phyloP scores from a whole-genome alignment of 2,329 filamentous ascomycete genomes.

The Lachnellula subtilissima region DNA sequence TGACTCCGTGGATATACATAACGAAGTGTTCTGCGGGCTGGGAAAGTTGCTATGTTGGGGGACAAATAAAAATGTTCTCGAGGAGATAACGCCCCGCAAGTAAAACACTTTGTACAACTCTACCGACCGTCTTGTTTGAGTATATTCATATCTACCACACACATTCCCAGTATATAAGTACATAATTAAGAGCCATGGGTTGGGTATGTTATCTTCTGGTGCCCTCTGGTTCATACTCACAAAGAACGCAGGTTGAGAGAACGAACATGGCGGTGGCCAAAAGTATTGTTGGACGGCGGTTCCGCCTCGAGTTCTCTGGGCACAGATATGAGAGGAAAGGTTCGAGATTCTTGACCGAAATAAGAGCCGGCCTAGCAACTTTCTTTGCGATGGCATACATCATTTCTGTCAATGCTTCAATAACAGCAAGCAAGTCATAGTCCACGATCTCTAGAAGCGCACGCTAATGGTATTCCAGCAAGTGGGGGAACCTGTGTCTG shows the following conservation, averaged over 20 bases:
- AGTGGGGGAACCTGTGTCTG: slow-evolving; percentile 25
- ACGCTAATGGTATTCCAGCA: slow-evolving; percentile 11
- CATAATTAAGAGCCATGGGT: slow-evolving; percentile 24
- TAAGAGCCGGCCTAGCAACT: slow-evolving; percentile 76
- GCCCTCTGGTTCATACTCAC: background rate
- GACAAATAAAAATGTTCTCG: background rate
- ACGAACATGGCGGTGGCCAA: slow-evolving; percentile 49
- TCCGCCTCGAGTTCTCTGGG: slow-evolving; percentile 75
- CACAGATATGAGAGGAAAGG: slow-evolving; percentile 55
- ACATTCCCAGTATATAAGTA: slow-evolving; percentile 6
- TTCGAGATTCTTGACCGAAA: slow-evolving; percentile 75
- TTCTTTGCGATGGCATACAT: slow-evolving; percentile 68
- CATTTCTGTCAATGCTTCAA: slow-evolving; percentile 57
- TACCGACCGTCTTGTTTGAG: background rate
- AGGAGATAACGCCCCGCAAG: background rate
- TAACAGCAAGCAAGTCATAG: slow-evolving; percentile 32
- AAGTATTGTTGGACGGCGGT: slow-evolving; percentile 65
- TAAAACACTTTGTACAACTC: background rate
- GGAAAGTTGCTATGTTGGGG: background rate
- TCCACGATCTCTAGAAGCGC: background rate
- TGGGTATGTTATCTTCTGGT: slow-evolving; percentile 21
- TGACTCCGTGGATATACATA: background rate
- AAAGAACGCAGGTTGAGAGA: slow-evolving; percentile 22
- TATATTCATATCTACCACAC: background rate
- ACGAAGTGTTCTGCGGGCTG: background rate